Conservation (phyloP, 78 protist species). For the Pigoraptor vietnamica region DNA sequence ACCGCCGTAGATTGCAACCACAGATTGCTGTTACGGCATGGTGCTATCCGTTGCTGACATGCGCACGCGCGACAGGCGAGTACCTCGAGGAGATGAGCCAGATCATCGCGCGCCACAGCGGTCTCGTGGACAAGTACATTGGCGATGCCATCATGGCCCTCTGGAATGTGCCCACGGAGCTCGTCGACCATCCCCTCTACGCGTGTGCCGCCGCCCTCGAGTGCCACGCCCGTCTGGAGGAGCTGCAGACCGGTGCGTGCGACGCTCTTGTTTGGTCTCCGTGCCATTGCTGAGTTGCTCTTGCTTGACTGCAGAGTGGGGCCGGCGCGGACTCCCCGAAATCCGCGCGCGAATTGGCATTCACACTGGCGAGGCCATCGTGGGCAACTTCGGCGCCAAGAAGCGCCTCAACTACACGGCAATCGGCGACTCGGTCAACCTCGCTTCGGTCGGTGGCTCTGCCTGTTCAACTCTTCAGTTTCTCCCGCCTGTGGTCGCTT, state of each 20-base stretch:
- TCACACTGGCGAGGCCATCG: slow-evolving; percentile 9
- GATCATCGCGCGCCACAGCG: background rate
- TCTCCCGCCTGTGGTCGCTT: no score
- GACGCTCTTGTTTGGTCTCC: background rate
- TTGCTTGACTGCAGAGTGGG: background rate
- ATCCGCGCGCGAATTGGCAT: slow-evolving; percentile 8
- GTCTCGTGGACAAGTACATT: slow-evolving; percentile 33
- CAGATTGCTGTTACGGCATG: no score
- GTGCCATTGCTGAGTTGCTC: background rate
- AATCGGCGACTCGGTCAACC: slow-evolving; percentile 15
- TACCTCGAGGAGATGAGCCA: slow-evolving; percentile 21
- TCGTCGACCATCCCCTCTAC: slow-evolving; percentile 1
- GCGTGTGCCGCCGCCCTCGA: slow-evolving; percentile 21
- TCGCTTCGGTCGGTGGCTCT: background rate
- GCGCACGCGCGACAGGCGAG: background rate
- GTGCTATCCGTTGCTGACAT: no score
- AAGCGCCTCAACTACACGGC: slow-evolving; percentile 31
- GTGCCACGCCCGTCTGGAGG: slow-evolving; percentile 6
- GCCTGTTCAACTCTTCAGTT: no score
- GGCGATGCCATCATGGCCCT: slow-evolving; percentile 38
- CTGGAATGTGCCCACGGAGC: slow-evolving; percentile 33
- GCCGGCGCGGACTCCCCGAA: background rate
- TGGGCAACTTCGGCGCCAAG: slow-evolving; percentile 19
- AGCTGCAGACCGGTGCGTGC: background rate
- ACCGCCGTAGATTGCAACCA: no score